These are phyloP conservation scores for Gaeumannomyces sp. DNA, from an alignment of 2,329 filamentous ascomycete species.

Conservation along the genomic window DNA sequence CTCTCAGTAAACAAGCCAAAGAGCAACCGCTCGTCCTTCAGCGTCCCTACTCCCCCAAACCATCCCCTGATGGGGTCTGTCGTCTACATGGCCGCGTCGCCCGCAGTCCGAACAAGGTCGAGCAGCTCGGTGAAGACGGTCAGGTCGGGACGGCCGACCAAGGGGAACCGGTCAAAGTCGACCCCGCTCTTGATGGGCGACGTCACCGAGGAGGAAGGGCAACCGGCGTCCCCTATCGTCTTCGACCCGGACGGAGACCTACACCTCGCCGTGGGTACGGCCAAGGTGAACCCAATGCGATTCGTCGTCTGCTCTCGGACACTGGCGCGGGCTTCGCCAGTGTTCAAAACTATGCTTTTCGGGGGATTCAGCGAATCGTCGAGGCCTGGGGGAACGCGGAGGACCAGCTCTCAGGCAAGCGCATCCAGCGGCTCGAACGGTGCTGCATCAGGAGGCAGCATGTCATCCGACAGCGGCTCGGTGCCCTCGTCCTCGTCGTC, in stretches of 20 bases:
- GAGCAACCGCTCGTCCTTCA: neutral
- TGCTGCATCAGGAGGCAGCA: neutral
- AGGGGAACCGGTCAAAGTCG: neutral
- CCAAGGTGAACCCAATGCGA: conserved; percentile 7
- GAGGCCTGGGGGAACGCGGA: neutral
- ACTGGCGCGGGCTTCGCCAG: conserved; percentile 20
- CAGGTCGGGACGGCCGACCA: neutral
- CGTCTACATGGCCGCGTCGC: neutral
- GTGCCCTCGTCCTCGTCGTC: neutral
- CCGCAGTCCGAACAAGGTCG: neutral
- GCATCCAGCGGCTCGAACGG: neutral
- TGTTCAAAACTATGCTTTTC: conserved; percentile 25
- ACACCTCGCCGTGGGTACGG: conserved; percentile 10
- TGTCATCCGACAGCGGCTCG: neutral
- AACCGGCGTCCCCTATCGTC: neutral
- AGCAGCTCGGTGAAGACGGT: neutral
- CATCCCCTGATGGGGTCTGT: too few species aligned
- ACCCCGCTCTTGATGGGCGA: conserved; percentile 2
- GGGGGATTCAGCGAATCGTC: conserved; percentile 22
- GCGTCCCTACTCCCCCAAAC: neutral
- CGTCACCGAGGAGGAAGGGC: neutral
- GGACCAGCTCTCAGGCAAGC: neutral
- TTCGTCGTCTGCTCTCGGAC: conserved; percentile 24
- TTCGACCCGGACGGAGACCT: conserved; percentile 17
- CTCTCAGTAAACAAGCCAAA: neutral